A percentile compares a stretch with the other conserved stretches of the same genome.
Evolutionary conservation across 768 basidiomycete genomes (phyloP).

Genomic region (Austroboletus eburneus): DNA sequence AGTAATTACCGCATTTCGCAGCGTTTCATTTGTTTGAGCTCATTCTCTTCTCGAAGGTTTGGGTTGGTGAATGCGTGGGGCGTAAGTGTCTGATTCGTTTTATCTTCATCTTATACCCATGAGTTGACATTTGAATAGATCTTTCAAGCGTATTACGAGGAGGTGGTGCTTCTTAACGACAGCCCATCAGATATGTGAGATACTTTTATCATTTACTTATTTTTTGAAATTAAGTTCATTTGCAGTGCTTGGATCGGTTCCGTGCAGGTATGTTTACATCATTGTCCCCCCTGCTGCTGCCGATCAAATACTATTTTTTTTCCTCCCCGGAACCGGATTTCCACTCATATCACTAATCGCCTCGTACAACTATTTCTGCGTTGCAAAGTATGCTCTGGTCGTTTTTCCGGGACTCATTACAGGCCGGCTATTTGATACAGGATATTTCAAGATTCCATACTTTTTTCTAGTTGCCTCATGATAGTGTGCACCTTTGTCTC

Average conservation of each 20-base stretch:
- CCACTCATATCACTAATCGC: not conserved
- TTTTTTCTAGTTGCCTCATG: conserved; percentile 39
- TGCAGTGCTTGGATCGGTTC: conserved; percentile 81
- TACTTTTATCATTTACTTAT: not conserved
- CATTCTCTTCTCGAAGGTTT: conserved; percentile 36
- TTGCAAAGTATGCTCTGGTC: conserved; percentile 51
- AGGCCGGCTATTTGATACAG: conserved; percentile 72
- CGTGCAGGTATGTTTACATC: conserved; percentile 45
- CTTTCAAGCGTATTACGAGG: conserved; percentile 71
- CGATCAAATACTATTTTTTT: not conserved
- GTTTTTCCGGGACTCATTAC: conserved; percentile 59
- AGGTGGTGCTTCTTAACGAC: conserved; percentile 43
- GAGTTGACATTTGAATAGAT: conserved; percentile 40
- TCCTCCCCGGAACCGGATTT: not conserved
- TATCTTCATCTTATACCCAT: too few species aligned
- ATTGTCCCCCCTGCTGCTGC: not conserved
- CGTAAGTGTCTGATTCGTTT: conserved; percentile 37
- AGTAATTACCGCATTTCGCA: conserved; percentile 7
- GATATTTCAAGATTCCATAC: conserved; percentile 54
- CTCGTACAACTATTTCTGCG: not conserved
- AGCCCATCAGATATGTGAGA: conserved; percentile 64
- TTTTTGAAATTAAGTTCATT: not conserved
- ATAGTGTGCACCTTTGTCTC: conserved; percentile 57
- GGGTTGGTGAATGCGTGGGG: conserved; percentile 77
- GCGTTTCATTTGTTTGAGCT: not conserved